These are phyloP conservation scores for Orbilia javanica DNA, from an alignment of 2,329 filamentous ascomycete genomes.

Conservation along the genomic window DNA sequence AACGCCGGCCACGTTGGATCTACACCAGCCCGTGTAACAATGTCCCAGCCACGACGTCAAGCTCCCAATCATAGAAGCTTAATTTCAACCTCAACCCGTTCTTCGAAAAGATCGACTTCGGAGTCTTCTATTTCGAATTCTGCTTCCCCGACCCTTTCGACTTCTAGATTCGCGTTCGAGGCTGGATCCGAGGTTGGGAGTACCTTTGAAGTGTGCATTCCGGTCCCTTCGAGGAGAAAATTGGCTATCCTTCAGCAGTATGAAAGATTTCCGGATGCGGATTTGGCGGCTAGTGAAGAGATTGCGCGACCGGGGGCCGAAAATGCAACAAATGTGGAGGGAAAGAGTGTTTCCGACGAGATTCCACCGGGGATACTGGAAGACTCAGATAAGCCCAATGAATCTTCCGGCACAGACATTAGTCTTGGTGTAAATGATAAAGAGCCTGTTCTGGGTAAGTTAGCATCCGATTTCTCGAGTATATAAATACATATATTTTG, in stretches of 20 bases:
- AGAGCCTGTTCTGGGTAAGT: not conserved
- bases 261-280: slow-evolving; percentile 39
- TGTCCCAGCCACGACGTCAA: not conserved
- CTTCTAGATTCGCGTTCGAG: slow-evolving; percentile 24
- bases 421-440: not conserved
- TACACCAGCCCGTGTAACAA: not conserved
- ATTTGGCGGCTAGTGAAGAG: slow-evolving; percentile 7
- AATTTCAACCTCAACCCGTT: slow-evolving; percentile 1
- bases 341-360: not conserved
- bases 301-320: not conserved
- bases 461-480: not conserved
- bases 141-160: slow-evolving; percentile 25
- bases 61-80: not conserved
- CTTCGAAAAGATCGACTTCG: not conserved
- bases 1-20: slow-evolving; percentile 18
- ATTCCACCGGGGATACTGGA: not conserved
- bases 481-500: not conserved
- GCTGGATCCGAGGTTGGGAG: not conserved
- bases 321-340: not conserved
- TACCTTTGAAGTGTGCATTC: slow-evolving; percentile 48
- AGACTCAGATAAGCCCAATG: not conserved
- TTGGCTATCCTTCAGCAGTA: slow-evolving; percentile 33
- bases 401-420: not conserved
- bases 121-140: slow-evolving; percentile 25
- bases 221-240: slow-evolving; percentile 48